A percentile compares a stretch with the other conserved stretches of the same genome.
These are phyloP conservation scores for Torrubiellomyces zombiae DNA, from an alignment of 2,329 filamentous ascomycete species.

Conservation along the genomic window DNA sequence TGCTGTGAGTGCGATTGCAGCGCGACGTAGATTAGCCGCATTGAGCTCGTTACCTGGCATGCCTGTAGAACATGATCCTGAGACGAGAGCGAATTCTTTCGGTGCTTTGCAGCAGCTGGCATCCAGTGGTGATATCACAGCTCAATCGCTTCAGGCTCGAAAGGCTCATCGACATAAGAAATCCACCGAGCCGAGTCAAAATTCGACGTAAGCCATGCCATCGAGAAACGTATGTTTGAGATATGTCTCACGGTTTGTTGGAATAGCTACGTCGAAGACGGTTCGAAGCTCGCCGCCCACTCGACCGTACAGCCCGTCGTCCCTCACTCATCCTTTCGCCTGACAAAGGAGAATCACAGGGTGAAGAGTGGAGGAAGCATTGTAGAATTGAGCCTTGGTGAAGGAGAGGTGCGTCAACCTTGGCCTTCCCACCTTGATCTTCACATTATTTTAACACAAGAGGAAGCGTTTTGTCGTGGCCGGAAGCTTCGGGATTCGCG, in stretches of 20 bases:
- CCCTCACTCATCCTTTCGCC: conserved; percentile 31
- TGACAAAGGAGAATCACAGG: conserved; percentile 26
- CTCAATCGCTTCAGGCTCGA: too few species aligned
- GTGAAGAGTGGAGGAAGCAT: conserved; percentile 20
- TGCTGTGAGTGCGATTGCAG: conserved; percentile 21
- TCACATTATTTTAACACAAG: conserved; percentile 9
- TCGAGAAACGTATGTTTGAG: too few species aligned
- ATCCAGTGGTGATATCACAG: too few species aligned
- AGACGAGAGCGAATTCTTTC: conserved; percentile 17
- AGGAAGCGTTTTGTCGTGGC: conserved; percentile 42
- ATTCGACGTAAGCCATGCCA: too few species aligned
- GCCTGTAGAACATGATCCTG: too few species aligned
- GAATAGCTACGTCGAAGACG: too few species aligned
- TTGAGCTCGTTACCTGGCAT: too few species aligned
- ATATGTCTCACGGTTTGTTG: too few species aligned
- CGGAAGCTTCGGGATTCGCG: conserved; percentile 50
- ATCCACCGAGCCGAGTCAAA: too few species aligned
- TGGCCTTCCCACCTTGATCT: neutral
- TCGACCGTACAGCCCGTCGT: too few species aligned
- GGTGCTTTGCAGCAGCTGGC: conserved; percentile 13
- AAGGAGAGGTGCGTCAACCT: conserved; percentile 28
- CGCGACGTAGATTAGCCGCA: conserved; percentile 13
- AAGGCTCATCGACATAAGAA: too few species aligned
- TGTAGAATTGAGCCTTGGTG: conserved; percentile 24
- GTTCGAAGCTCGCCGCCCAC: too few species aligned